Base-by-base conservation (phyloP, 495 filamentous ascomycete species). In the Physcia stellaris region DNA sequence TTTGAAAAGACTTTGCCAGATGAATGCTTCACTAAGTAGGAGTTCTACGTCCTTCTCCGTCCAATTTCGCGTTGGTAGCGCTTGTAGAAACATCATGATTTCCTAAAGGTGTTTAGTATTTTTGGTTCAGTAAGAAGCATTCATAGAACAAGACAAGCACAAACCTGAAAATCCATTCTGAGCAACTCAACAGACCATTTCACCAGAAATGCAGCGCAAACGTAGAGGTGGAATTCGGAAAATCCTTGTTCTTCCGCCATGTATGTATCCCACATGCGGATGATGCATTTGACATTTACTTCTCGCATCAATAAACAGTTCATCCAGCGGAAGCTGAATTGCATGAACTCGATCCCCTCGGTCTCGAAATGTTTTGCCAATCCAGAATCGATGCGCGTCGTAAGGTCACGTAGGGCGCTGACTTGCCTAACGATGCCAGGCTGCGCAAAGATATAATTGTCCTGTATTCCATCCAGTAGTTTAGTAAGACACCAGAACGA, bases 241-340 rank as follows among this genome's bases (percentile, higher is more conserved):
- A 98, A 98, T 45, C 90, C 92, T 66, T 94, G 83, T 46, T 95
- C 92, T 68, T 98, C 90, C 40, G 90, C 85, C 68, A 98, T 75
- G 59, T 98, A 98, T 9, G 90, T 98, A 62, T 98, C 90, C 90
- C 90, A 98, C 90, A 98, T 98, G 45, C 90, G 67, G 47, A 96
- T 94, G 1, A 84, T 94, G 50, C 94, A 95, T 58, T 77, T 82
- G 28, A 98, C 85, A 56, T 79, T 93, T 43, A 98, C 81, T 59
- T 98, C 90, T 43, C 90, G 71, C 90, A 98, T 98, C 47, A 98
- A 65, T 43, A 98, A 70, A 52, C 90, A 98, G 51, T 98, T 98
- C 90, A 98, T 96, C 90, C 90, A 98, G 42, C 90, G 72, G 56
- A 98, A 98, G 56, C 85, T 93, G 54, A 98, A 98, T 54, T 98